Evolutionary conservation across 768 basidiomycete genomes (phyloP).

Genomic region (Mycena capillaripes): DNA sequence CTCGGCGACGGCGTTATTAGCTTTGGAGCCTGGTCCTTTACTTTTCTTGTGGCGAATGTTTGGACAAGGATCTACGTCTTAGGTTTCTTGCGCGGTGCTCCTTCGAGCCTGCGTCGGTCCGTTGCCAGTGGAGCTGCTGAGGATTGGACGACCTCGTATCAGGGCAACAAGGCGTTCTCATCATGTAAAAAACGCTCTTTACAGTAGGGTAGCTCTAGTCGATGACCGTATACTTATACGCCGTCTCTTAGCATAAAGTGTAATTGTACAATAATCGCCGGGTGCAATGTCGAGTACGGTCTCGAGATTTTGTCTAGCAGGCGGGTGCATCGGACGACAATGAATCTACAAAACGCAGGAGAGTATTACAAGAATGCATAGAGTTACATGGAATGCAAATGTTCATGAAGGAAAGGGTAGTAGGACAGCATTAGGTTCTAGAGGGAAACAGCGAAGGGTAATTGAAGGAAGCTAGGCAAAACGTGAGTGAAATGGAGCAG

Average conservation of each 20-base stretch:
- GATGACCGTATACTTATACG: no score
- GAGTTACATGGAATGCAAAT: background rate
- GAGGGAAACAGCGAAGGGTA: background rate
- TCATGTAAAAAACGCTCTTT: no score
- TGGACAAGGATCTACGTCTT: background rate
- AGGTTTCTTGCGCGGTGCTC: background rate
- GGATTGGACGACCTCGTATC: background rate
- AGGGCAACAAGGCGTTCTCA: no score
- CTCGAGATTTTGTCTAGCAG: no score
- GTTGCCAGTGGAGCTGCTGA: background rate
- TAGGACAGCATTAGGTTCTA: background rate
- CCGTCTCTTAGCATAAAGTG: no score
- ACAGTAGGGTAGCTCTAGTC: no score
- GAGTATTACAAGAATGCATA: no score
- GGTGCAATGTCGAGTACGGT: no score
- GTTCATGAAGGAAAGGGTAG: background rate
- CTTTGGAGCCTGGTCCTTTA: background rate
- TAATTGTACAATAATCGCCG: no score
- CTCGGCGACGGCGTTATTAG: slow-evolving; percentile 43
- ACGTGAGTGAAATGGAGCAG: background rate
- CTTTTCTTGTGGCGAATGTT: background rate
- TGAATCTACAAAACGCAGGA: no score
- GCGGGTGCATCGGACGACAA: no score
- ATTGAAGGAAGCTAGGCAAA: background rate
- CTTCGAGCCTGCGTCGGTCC: background rate